Base-by-base conservation (phyloP, 148 eudicot genomes). In the Nepenthes gracilis region DNA sequence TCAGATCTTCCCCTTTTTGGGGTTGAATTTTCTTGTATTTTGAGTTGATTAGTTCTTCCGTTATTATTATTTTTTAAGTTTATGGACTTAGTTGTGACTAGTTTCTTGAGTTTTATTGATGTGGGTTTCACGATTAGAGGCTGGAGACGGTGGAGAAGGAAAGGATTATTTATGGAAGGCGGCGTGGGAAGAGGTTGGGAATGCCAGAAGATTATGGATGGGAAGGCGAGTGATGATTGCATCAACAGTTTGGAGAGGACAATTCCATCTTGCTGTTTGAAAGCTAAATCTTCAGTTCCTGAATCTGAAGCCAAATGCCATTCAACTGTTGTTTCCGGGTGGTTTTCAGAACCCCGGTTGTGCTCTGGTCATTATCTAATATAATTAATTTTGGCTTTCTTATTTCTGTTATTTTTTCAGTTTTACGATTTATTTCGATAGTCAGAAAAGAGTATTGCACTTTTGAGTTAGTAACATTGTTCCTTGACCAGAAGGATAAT, bases 241-340 rank as follows among this genome's bases (percentile, higher is more conserved):
- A 67, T 10, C 14, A 76, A 62, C 56, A 68, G 73, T 36, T 64
- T 57, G 23, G 71, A 71, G 57, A 77, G 80, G 70, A 68, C 55
- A 61, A 64, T 86, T 60, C 96, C 99, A 36, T 72, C 91, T 67
- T 88, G 99, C 67, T 88, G 98, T 75, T 74, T 86, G 70, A 88
- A 88, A 69, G 91, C 96, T 38, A 78, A 65, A 74, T 74, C 79
- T 48, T 76, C 80, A 5, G 77, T 66, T 32, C 83, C 85, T 63
- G 95, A 85, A 71, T 62, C 78, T 33, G 89, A 75, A 62, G 90
- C 91, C 64, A 84, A 75, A 57, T 86, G 96, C 68, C 94, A 92
- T 68, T 74, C 96, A 47, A 93, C 96, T 12, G 96, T 93, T 56
- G 85, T 93, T 72, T 84, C 99, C 1, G 99, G 99, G 72, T 93